These are phyloP conservation scores for Cladosporium oxysporum DNA, from an alignment of 2,329 filamentous ascomycete genomes.

Conservation along the genomic window DNA sequence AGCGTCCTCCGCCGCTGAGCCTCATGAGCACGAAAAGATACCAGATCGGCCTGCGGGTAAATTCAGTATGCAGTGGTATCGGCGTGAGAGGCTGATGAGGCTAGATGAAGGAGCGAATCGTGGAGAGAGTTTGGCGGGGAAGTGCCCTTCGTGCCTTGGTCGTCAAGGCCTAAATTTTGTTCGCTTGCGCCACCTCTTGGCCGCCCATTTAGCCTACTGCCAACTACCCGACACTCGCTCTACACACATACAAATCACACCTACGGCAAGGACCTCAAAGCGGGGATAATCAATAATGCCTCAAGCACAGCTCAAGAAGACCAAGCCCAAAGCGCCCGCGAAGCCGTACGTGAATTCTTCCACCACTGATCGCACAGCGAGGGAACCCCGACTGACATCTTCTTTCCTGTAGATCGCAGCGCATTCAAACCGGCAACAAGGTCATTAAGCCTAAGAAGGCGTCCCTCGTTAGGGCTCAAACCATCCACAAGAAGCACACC, in stretches of 20 bases:
- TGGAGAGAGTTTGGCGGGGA: conserved; percentile 14
- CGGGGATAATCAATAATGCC: conserved; percentile 28
- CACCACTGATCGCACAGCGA: neutral
- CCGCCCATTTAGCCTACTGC: conserved; percentile 19
- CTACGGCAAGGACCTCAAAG: conserved; percentile 1
- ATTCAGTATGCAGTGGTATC: neutral
- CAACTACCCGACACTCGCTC: neutral
- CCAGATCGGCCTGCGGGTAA: neutral
- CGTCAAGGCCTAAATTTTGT: conserved; percentile 6
- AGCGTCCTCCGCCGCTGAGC: neutral
- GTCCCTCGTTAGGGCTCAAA: conserved; percentile 59
- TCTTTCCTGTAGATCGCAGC: conserved; percentile 28
- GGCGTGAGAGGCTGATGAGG: neutral
- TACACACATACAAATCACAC: neutral
- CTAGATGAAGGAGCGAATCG: conserved; percentile 8
- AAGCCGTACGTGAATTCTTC: conserved; percentile 25
- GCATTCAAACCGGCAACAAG: conserved; percentile 52
- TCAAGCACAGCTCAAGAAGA: conserved; percentile 35
- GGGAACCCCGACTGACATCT: conserved; percentile 4
- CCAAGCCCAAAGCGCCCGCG: conserved; percentile 25
- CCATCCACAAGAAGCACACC: conserved; percentile 67
- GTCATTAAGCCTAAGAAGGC: conserved; percentile 69
- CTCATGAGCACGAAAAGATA: neutral
- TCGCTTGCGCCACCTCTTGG: conserved; percentile 17
- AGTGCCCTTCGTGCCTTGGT: too few species aligned